Base-by-base conservation (phyloP, 768 basidiomycete genomes). In the Rhodosporidiobolus sp. region DNA sequence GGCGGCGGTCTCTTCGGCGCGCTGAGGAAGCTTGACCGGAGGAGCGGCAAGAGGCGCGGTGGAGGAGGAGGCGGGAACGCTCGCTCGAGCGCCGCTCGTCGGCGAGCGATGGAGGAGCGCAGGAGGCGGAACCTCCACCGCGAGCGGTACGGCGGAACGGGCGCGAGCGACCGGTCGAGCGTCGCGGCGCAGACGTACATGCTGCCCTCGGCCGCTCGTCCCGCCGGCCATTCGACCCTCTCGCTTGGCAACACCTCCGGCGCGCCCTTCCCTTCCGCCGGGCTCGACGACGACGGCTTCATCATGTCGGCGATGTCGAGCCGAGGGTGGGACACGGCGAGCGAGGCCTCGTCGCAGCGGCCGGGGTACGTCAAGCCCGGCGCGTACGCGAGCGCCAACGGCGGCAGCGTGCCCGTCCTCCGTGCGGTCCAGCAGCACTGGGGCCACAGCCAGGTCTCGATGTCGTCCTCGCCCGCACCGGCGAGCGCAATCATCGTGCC, bases 281-380 rank as follows among this genome's bases (percentile, higher is more conserved):
- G 61, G 72, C 56, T 77, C 76, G 90, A 90, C 74, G 85, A 83
- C 65, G 85, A 84, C 26, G 89, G 91, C 20, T 90, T 84, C 75
- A 96, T 97, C 78, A 95, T 97, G 92, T 89, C 88, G 53, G 91
- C 94, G n/a, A 95, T 92, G 91, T 88, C 89, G 75, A 87, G 88
- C 14, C 65, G 70, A 11, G 62, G 63, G 17, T 49, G 68, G 61
- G 52, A 61, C 52, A 12, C 63, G 58, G 74, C 63, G 24, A 49
- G 63, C 46, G 67, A 58, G 32, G 56, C 46, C 4, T 63, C 65
- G 32, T 57, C 60, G 22, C 28, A 50, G 2, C 34, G 61, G n/a
- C 65, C 69, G 0, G 73, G 73, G 0, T 71, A 46, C 59, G 69
- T 75, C 58, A 70, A 70, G 48, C 69, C 73, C 4, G 73, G 73